These are phyloP conservation scores for Macaranga tanarius DNA, from an alignment of 441 rosid species.

Conservation along the genomic window DNA sequence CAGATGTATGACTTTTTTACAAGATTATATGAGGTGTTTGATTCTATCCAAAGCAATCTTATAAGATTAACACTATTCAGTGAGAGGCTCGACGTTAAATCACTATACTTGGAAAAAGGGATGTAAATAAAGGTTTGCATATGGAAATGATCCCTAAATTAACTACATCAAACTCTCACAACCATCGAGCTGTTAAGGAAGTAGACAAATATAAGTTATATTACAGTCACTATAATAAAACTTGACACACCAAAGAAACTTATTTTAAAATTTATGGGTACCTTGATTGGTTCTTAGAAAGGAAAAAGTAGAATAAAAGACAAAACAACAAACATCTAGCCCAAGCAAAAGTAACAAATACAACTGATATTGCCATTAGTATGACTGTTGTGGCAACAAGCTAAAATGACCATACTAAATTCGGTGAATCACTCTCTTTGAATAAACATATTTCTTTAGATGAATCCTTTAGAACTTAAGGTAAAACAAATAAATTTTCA, in stretches of 20 bases:
- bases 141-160: too few relatives aligned
- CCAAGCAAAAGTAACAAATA: background rate
- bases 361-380: background rate
- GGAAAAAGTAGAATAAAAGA: background rate
- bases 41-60: too few relatives aligned
- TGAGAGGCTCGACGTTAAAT: too few relatives aligned
- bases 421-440: background rate
- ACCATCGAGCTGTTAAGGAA: too few relatives aligned
- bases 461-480: background rate
- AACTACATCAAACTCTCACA: too few relatives aligned
- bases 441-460: background rate
- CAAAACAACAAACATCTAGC: background rate
- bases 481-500: background rate
- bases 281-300: background rate
- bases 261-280: background rate
- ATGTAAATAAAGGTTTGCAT: too few relatives aligned
- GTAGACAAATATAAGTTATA: too few relatives aligned
- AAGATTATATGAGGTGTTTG: too few relatives aligned
- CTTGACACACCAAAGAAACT: background rate
- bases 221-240: background rate
- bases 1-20: too few relatives aligned
- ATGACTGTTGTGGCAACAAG: background rate
- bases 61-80: too few relatives aligned
- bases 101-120: too few relatives aligned
- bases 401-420: background rate